Evolutionary conservation across 495 filamentous ascomycete species (phyloP).

Genomic region (Copromyces sp.): DNA sequence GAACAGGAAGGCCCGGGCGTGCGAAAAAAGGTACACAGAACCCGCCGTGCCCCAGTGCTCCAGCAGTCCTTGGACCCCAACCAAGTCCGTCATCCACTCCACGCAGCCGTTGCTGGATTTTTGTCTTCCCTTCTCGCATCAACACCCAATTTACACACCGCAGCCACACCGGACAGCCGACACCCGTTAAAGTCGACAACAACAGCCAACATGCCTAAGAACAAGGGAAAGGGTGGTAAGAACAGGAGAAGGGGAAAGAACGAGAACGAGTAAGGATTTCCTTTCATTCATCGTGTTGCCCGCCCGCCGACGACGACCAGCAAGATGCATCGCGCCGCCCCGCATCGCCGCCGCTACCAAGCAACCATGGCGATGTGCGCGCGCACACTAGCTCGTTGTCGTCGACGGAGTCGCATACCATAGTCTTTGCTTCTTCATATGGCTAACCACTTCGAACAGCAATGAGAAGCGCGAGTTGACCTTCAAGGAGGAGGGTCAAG

Average conservation of each 20-base stretch:
- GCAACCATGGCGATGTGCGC: background rate
- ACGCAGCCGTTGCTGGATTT: background rate
- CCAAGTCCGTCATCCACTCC: background rate
- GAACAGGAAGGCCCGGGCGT: background rate
- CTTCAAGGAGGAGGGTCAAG: slow-evolving; percentile 98
- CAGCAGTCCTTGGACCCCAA: background rate
- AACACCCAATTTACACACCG: background rate
- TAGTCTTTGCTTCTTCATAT: background rate
- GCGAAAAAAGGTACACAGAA: background rate
- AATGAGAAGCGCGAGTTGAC: slow-evolving; percentile 97
- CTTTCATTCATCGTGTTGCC: background rate
- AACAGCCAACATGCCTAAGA: slow-evolving; percentile 21
- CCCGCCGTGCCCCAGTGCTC: background rate
- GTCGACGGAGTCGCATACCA: background rate
- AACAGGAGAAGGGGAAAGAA: slow-evolving; percentile 98
- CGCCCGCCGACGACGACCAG: background rate
- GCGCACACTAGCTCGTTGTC: background rate
- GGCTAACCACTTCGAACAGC: slow-evolving; percentile 32
- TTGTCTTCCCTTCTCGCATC: background rate
- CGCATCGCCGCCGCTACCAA: background rate
- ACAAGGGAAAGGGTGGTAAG: slow-evolving; percentile 75
- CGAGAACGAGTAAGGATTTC: slow-evolving; percentile 58
- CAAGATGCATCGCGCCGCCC: background rate
- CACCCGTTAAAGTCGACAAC: background rate
- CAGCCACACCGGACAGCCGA: background rate